A percentile compares a stretch with the other conserved stretches of the same genome.
Conservation (phyloP, 2,329 filamentous ascomycete species). For the Colletotrichum filicis region DNA sequence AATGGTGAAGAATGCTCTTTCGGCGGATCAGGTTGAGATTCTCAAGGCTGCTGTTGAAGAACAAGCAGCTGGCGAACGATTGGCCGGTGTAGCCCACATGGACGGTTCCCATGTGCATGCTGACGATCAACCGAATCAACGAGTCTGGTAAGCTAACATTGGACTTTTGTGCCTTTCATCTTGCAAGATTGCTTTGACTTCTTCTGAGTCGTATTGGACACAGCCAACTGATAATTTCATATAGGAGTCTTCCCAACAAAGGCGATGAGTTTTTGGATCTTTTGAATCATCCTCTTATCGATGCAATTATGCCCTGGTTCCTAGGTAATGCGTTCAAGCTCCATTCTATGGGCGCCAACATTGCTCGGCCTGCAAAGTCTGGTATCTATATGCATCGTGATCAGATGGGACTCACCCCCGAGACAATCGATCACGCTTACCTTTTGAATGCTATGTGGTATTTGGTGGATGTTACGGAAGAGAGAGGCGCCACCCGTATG, state of each 20-base stretch:
- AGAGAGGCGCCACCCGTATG: conserved; percentile 12
- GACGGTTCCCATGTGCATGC: not conserved
- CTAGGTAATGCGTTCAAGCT: conserved; percentile 4
- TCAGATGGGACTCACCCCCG: conserved; percentile 7
- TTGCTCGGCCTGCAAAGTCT: conserved; percentile 6
- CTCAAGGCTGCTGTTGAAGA: conserved; percentile 3
- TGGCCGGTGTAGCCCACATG: conserved; percentile 6
- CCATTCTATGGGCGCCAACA: conserved; percentile 3
- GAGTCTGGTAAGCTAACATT: conserved; percentile 4
- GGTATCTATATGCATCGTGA: conserved; percentile 19
- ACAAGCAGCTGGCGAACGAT: conserved; percentile 7
- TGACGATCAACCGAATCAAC: conserved; percentile 9
- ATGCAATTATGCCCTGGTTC: conserved; percentile 10
- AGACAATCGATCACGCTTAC: conserved; percentile 3
- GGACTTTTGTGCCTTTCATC: too few species aligned
- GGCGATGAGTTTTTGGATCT: conserved; percentile 10
- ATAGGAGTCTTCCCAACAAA: conserved; percentile 7
- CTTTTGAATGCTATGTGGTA: conserved; percentile 10
- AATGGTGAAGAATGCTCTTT: conserved; percentile 5
- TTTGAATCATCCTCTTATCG: conserved; percentile 13
- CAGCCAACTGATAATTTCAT: not conserved
- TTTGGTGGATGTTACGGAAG: not conserved
- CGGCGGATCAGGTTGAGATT: not conserved
- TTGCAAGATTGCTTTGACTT: too few species aligned
- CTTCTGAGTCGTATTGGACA: too few species aligned